These are phyloP conservation scores for Dryadomyces quercus-mongolicae DNA, from an alignment of 2,329 filamentous ascomycete species.

Conservation along the genomic window DNA sequence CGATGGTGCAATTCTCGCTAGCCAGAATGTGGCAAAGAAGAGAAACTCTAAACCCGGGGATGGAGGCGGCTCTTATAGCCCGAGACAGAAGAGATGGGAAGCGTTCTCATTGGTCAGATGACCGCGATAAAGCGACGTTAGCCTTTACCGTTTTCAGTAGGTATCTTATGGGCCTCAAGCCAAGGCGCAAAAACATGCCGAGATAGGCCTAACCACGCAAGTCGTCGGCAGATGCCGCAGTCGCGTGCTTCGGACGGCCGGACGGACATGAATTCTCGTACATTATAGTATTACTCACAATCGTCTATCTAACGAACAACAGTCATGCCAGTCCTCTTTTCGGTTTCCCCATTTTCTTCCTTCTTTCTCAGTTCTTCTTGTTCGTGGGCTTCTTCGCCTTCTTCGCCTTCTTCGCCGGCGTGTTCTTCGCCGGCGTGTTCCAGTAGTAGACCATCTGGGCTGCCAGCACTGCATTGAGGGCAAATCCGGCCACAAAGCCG, in stretches of 20 bases:
- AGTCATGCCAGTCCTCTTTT: not conserved
- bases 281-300: too few relatives aligned
- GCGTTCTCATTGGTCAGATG: not conserved
- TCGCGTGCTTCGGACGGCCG: not conserved
- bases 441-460: constrained; percentile 94
- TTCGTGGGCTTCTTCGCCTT: constrained; percentile 16
- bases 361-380: not conserved
- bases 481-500: constrained; percentile 82
- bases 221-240: too few relatives aligned
- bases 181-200: not conserved
- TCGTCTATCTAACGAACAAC: not conserved
- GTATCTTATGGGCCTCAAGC: not conserved
- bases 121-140: too few relatives aligned
- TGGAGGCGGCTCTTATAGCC: not conserved
- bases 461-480: constrained; percentile 78
- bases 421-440: constrained; percentile 41
- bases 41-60: not conserved
- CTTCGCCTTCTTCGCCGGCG: constrained; percentile 18
- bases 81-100: too few relatives aligned
- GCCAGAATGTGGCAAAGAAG: not conserved
- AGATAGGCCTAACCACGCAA: not conserved
- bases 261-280: too few relatives aligned
- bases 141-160: too few relatives aligned
- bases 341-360: not conserved
- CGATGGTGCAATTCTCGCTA: constrained; percentile 6